A percentile compares a stretch with the other conserved stretches of the same genome.
phyloP scores from a whole-genome alignment of 2,329 filamentous ascomycete genomes.

The Fusarium kyushuense region DNA sequence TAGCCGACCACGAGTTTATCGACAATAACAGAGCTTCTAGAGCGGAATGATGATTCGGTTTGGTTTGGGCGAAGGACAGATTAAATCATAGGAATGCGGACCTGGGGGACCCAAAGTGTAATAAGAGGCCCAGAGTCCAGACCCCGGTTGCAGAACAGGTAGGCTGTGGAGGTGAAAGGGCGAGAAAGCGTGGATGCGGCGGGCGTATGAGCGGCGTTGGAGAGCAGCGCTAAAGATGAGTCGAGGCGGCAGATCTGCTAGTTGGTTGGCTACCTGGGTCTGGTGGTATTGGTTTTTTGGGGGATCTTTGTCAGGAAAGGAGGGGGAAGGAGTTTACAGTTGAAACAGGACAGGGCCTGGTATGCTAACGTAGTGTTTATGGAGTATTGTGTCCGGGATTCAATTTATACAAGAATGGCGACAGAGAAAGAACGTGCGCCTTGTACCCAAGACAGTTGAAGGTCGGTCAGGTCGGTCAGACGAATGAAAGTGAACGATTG shows the following conservation, averaged over 20 bases:
- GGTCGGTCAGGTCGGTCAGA: not conserved
- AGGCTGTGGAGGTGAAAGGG: slow-evolving; percentile 35
- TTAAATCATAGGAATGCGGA: slow-evolving; percentile 42
- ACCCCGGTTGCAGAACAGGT: slow-evolving; percentile 26
- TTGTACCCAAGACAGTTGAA: not conserved
- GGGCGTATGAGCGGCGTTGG: slow-evolving; percentile 37
- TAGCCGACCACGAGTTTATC: slow-evolving; percentile 42
- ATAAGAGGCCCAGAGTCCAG: slow-evolving; percentile 43
- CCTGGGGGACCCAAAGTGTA: slow-evolving; percentile 44
- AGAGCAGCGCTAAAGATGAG: slow-evolving; percentile 41
- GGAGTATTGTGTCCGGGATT: slow-evolving; percentile 20
- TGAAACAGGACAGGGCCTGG: slow-evolving; percentile 28
- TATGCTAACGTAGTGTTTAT: slow-evolving; percentile 33
- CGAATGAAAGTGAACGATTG: not conserved
- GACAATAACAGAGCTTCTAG: slow-evolving; percentile 20
- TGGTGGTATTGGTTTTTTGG: slow-evolving; percentile 32
- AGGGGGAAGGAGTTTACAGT: slow-evolving; percentile 37
- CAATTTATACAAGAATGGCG: slow-evolving; percentile 6
- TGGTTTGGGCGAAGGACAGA: slow-evolving; percentile 34
- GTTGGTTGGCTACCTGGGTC: slow-evolving; percentile 35
- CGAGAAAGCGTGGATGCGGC: slow-evolving; percentile 28
- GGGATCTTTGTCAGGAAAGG: slow-evolving; percentile 35
- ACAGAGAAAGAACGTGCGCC: slow-evolving; percentile 8
- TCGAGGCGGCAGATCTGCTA: slow-evolving; percentile 41
- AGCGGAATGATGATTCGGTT: slow-evolving; percentile 15